Base-by-base conservation (phyloP, 2,329 filamentous ascomycete species). In the Karstenula rhodostoma region DNA sequence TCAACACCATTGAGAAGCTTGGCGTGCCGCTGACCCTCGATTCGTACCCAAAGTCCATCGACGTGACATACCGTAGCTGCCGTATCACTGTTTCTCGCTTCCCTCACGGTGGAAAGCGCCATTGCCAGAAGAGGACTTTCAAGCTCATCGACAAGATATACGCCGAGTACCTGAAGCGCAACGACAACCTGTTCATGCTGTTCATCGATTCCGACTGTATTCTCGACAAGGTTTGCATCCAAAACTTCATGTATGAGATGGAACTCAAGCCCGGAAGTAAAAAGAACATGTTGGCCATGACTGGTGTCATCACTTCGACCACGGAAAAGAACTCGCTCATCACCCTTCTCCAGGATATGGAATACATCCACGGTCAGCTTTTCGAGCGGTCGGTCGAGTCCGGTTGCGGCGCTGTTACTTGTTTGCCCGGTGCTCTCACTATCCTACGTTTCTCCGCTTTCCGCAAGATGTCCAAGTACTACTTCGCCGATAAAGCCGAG, bases 241-340 rank as follows among this genome's bases (percentile, higher is more conserved):
- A 97, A 76, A 98, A 97, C 77, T 98, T 98, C 79, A 92, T 98
- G 81, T 97, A 95, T 78, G 94, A 98, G 76, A 98, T 98, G 95
- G 93, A 98, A 78, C 84, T 98, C 62, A 97, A 94, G 77, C 94
- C 94, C 0, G 94, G 94, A 57, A 96, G 94, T 80, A 89, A 91
- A 73, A 88, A 89, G 73, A 92, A 96, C 76, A 97, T 97, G 92
- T 84, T 98, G 73, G 94, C 94, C 56, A 97, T 97, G 93, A 98
- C 94, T 15, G 94, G 94, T 33, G 92, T 98, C 73, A 98, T 98
- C 73, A 98, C 94, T 1, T 94, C 93, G 0, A 97, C 94, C 0
- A 97, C 94, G 0, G 87, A 90, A 70, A 95, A 91, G 71, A 91
- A 96, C 76, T 93, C 90, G 67, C 82, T 98, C 58, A 92, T 98